phyloP scores from a whole-genome alignment of 768 basidiomycete genomes.

The Tulasnella sp. region DNA sequence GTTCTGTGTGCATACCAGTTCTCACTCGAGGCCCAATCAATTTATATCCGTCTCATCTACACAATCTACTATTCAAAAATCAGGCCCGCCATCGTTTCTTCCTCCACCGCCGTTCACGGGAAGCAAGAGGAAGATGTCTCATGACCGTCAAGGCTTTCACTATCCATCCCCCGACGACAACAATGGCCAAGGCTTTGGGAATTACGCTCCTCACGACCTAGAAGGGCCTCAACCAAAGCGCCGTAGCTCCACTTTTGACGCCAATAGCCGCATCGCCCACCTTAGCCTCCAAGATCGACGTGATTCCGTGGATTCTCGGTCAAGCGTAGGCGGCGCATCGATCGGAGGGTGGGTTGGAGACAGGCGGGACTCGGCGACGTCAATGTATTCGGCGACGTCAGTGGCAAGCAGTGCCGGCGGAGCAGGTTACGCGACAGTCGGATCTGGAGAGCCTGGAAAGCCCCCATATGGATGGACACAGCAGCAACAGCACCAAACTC shows the following conservation, averaged over 20 bases:
- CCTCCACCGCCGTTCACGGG: slow-evolving; percentile 13
- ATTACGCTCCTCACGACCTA: slow-evolving; percentile 22
- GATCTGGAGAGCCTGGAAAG: not conserved
- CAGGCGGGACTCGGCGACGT: slow-evolving; percentile 62
- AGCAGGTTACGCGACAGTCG: not conserved
- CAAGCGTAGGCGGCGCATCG: slow-evolving; percentile 7
- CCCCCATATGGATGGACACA: not conserved
- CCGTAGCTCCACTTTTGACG: slow-evolving; percentile 73
- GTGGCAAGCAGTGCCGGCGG: slow-evolving; percentile 31
- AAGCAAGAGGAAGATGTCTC: slow-evolving; percentile 63
- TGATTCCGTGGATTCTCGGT: slow-evolving; percentile 58
- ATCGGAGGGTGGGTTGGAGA: slow-evolving; percentile 45
- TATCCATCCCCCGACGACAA: not conserved
- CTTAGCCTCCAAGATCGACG: slow-evolving; percentile 69
- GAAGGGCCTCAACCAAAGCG: slow-evolving; percentile 62
- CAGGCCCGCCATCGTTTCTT: slow-evolving; percentile 8
- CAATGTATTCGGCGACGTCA: slow-evolving; percentile 54
- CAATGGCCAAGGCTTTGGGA: slow-evolving; percentile 1
- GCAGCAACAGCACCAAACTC: not conserved
- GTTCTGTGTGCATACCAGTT: no score
- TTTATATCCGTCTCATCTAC: not conserved
- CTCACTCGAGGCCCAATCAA: not conserved
- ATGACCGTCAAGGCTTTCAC: slow-evolving; percentile 26
- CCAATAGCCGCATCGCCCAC: slow-evolving; percentile 53
- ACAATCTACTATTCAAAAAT: slow-evolving; percentile 1